Base-by-base conservation (phyloP, 352 stramenopile genomes). In the Peronospora tabacina region DNA sequence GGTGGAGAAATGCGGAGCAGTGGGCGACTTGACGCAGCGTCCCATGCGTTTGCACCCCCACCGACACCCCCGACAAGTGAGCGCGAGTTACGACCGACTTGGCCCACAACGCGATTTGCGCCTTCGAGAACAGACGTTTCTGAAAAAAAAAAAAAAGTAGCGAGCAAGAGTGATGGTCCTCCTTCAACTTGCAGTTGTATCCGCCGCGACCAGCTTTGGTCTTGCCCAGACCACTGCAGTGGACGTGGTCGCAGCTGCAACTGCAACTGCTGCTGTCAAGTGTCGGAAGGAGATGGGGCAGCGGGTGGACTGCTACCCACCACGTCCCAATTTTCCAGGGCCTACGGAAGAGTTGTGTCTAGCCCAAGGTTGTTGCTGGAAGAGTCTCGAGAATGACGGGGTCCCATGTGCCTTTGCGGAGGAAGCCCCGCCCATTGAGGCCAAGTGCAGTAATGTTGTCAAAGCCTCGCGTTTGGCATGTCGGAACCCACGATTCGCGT, bases 361-460 rank as follows among this genome's bases (percentile, higher is more conserved):
- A 17, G 83, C 81, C 2, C 83, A 94, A 47, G 83, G 83, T 17
- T 94, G 83, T 44, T 91, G 79, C 74, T 92, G 79, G 79, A 68
- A 87, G 38, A 61, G 55, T 43, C 61, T 90, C 11, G 58, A 80
- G 22, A 83, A 82, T 24, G 52, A 51, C 36, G 68, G 66, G 15
- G 26, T 86, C 6, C 72, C 75, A 7, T 94, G 83, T 45, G 78
- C 74, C 6, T 92, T 87, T 60, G 71, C 72, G 6, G 34, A 65
- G 7, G 56, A 52, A 0, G 12, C 2, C 5, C 19, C 45, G 7
- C 72, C 75, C 0, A 12, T 35, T 0, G 7, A 44, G 1, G 15
- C 10, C 0, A 40, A 39, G 10, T 94, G 83, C 30, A 24, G 30
- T 1, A 58, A 45, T 1, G 70, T 90, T 7, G 49, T 65, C 2